Conservation (phyloP, 2,329 filamentous ascomycete genomes). For the Fusarium sp. region DNA sequence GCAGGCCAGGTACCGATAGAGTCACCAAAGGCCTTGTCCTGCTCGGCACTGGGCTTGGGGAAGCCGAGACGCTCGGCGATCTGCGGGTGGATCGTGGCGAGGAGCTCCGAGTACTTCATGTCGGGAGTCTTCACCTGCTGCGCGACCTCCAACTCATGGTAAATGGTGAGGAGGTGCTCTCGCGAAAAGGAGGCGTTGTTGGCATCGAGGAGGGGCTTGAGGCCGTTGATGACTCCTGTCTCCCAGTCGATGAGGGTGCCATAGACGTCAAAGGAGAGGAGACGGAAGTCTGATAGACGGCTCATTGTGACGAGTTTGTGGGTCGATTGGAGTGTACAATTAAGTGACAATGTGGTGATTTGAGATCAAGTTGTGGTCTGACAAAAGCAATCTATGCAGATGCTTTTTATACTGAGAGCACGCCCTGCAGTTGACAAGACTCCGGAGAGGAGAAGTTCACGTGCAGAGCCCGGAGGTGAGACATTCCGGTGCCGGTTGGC, state of each 20-base stretch:
- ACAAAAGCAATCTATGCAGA: background rate
- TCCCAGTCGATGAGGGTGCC: slow-evolving; percentile 85
- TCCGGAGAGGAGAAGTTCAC: slow-evolving; percentile 13
- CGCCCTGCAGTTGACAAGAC: slow-evolving; percentile 28
- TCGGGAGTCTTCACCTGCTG: slow-evolving; percentile 64
- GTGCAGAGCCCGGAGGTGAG: background rate
- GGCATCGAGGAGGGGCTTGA: slow-evolving; percentile 58
- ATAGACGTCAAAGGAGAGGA: slow-evolving; percentile 79
- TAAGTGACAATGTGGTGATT: background rate
- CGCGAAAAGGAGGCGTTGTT: slow-evolving; percentile 45
- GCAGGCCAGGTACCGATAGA: slow-evolving; percentile 63
- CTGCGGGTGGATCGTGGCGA: slow-evolving; percentile 57
- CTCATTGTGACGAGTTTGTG: slow-evolving; percentile 21
- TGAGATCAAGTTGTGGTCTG: background rate
- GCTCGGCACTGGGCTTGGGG: slow-evolving; percentile 46
- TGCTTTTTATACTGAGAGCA: slow-evolving; percentile 9
- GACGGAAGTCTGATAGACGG: slow-evolving; percentile 43
- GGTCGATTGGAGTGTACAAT: background rate
- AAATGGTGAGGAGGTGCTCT: slow-evolving; percentile 52
- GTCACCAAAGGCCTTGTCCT: slow-evolving; percentile 59
- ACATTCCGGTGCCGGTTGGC: slow-evolving; percentile 17
- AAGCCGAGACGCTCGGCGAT: slow-evolving; percentile 56
- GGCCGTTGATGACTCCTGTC: slow-evolving; percentile 63
- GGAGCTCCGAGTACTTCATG: slow-evolving; percentile 66
- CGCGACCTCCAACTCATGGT: slow-evolving; percentile 54